Base-by-base conservation (phyloP, 768 basidiomycete species). In the Suillus clintonianus region DNA sequence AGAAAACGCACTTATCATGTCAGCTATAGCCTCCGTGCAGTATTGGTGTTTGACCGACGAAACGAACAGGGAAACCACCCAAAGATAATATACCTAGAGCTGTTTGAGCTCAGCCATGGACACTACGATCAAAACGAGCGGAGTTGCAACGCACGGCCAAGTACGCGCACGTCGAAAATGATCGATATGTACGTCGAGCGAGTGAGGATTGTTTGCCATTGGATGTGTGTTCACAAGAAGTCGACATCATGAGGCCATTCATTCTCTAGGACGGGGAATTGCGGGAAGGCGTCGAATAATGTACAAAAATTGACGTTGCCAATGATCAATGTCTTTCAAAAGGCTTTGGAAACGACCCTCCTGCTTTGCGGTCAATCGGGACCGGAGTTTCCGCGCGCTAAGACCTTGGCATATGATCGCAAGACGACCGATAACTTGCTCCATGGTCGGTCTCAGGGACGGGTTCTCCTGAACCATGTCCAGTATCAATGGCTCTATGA, bases 391-490 rank as follows among this genome's bases (percentile, higher is more conserved):
- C 64, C 60, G 62, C 36, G 27, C 51, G 43, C 67, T 66, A 14
- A 74, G 61, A 5, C 60, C 66, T 19, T 64, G 51, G 22, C 69
- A 54, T 30, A 78, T 74, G 5, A 57, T 57, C 9, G 73, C 69
- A 54, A 80, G 79, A 6, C 71, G 72, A 17, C 64, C 43, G n/a
- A 79, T 72, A 4, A 78, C 79, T 56, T 79, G 72, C 22, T 74
- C 70, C 66, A 80, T 80, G 1, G 69, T 73, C 1, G 80, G 80
- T 14, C 80, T 75, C 53, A 73, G 73, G 6, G 62, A 45, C 0
- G 79, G 77, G 51, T 80, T 72, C 0, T 66, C 61, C 61, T 78
- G 71, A 0, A 74, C 69, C 80, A 82, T 81, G 27, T 79, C 76
- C 2, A 60, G 54, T 8, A 67, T 48, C n/a, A 70, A 41, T 5